A percentile compares a stretch with the other conserved stretches of the same genome.
These are phyloP conservation scores for Eragrostis tef DNA, from an alignment of 202 grass and related monocot genomes.

Conservation along the genomic window DNA sequence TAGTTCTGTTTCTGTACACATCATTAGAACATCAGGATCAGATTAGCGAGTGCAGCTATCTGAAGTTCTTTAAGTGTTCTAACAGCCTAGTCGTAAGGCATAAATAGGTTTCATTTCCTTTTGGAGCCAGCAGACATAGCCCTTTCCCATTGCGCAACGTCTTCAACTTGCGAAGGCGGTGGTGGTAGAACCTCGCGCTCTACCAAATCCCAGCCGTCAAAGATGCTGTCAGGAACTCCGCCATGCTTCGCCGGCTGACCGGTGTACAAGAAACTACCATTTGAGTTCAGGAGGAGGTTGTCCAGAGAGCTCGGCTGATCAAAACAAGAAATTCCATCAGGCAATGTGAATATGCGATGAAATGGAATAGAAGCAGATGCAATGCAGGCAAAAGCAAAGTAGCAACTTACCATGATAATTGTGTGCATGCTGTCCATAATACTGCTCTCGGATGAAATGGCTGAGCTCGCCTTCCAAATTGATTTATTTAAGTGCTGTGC, in stretches of 20 bases:
- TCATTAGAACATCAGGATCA: slow-evolving; percentile 34
- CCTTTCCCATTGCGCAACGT: slow-evolving; percentile 78
- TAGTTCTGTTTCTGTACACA: slow-evolving; percentile 36
- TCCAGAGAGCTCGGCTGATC: slow-evolving; percentile 72
- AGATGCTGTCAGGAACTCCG: slow-evolving; percentile 55
- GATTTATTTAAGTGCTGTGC: slow-evolving; percentile 70
- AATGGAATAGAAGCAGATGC: slow-evolving; percentile 26
- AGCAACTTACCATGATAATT: slow-evolving; percentile 61
- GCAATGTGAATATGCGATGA: background rate
- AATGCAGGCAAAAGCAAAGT: slow-evolving; percentile 15
- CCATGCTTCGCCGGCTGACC: slow-evolving; percentile 50
- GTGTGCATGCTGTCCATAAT: slow-evolving; percentile 71
- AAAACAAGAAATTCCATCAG: slow-evolving; percentile 28
- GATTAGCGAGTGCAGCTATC: background rate
- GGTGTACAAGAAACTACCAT: slow-evolving; percentile 68
- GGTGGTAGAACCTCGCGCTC: slow-evolving; percentile 75
- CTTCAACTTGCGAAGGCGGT: slow-evolving; percentile 66
- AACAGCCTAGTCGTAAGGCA: background rate
- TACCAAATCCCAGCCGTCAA: slow-evolving; percentile 81
- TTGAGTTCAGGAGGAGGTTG: slow-evolving; percentile 63
- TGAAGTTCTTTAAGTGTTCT: slow-evolving; percentile 37
- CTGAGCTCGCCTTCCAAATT: slow-evolving; percentile 70
- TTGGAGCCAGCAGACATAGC: slow-evolving; percentile 73
- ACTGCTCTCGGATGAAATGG: slow-evolving; percentile 69
- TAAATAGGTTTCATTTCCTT: slow-evolving; percentile 55